Percentiles rank a stretch among this genome's conserved stretches.
Evolutionary conservation across 495 filamentous ascomycete species (phyloP).

Genomic region (Daldinia caldariorum): DNA sequence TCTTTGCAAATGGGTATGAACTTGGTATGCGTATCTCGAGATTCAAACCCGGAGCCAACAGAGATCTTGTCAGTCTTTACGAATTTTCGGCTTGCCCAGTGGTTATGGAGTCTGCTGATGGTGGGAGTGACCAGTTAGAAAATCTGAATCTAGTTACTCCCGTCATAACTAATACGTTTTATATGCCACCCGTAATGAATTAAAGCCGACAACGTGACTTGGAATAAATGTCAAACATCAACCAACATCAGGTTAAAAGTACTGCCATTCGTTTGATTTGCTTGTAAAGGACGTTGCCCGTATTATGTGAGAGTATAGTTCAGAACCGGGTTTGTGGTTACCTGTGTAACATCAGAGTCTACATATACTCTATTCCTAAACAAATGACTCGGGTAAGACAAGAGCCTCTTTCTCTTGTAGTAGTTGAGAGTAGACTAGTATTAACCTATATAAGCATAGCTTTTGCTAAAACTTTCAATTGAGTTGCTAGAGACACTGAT

Average conservation of each 20-base stretch:
- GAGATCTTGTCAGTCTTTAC: not conserved
- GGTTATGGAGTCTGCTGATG: not conserved
- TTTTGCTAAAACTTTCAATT: slow-evolving; percentile 26
- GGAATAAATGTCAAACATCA: not conserved
- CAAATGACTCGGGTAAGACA: not conserved
- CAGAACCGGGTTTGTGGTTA: slow-evolving; percentile 1
- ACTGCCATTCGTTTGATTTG: slow-evolving; percentile 3
- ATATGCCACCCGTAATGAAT: not conserved
- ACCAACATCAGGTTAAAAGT: slow-evolving; percentile 1
- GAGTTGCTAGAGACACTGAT: not conserved
- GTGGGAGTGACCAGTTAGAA: not conserved
- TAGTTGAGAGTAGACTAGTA: not conserved
- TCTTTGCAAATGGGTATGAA: not conserved
- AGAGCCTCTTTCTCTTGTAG: not conserved
- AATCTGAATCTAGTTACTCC: not conserved
- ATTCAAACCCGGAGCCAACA: not conserved
- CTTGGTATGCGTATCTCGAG: not conserved
- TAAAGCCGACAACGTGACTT: not conserved
- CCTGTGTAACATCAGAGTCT: not conserved
- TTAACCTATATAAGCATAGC: slow-evolving; percentile 24
- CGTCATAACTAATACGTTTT: not conserved
- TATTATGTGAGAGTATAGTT: slow-evolving; percentile 14
- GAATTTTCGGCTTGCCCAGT: not conserved
- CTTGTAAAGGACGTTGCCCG: not conserved
- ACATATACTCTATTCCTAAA: not conserved